Evolutionary conservation across 495 filamentous ascomycete species (phyloP).

Genomic region (Penicillium chermesinum): DNA sequence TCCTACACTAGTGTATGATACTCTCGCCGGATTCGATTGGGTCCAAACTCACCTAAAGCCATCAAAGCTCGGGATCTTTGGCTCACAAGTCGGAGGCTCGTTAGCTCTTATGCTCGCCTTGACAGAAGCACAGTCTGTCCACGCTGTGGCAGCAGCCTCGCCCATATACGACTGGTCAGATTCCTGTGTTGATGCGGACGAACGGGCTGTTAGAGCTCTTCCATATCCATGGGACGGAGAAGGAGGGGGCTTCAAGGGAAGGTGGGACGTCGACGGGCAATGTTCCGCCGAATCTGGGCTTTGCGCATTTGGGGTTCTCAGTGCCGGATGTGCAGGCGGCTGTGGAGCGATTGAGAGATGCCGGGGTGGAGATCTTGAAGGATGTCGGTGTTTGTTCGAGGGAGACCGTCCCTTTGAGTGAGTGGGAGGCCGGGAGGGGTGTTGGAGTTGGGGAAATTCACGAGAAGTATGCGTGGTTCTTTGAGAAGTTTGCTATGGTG

Average conservation of each 20-base stretch:
- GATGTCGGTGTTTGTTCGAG: conserved; percentile 28
- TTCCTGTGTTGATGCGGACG: conserved; percentile 24
- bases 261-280: conserved; percentile 25
- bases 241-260: background rate
- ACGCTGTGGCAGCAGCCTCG: conserved; percentile 30
- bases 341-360: conserved; percentile 25
- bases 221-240: conserved; percentile 33
- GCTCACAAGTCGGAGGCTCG: conserved; percentile 51
- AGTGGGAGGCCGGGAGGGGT: conserved; percentile 33
- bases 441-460: conserved; percentile 32
- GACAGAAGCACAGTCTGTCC: conserved; percentile 47
- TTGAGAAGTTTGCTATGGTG: conserved; percentile 37
- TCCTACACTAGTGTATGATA: conserved; percentile 39
- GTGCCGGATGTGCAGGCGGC: conserved; percentile 31
- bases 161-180: conserved; percentile 29
- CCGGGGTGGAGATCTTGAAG: conserved; percentile 33
- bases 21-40: conserved; percentile 38
- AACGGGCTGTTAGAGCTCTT: conserved; percentile 33
- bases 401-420: conserved; percentile 29
- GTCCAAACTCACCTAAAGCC: conserved; percentile 27
- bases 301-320: conserved; percentile 38
- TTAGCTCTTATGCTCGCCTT: conserved; percentile 55
- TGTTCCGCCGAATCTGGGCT: conserved; percentile 30
- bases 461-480: conserved; percentile 31
- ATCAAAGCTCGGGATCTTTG: conserved; percentile 41